phyloP scores from a whole-genome alignment of 192 early-diverging fungal species.

The Podila epigama region DNA sequence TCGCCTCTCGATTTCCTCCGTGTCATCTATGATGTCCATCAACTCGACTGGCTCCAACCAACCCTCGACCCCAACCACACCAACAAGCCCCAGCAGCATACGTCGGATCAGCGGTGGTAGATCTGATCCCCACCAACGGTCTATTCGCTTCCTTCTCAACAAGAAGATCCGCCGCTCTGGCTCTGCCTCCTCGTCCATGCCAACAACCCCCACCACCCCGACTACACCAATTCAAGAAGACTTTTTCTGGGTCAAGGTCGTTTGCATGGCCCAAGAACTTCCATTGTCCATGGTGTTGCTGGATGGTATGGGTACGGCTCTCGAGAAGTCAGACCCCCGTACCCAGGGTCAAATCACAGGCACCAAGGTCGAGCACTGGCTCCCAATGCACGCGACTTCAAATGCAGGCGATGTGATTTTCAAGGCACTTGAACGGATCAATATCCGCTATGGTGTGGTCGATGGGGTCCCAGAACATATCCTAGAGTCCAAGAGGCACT shows the following conservation, averaged over 20 bases:
- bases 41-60: slow-evolving; percentile 33
- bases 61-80: slow-evolving; percentile 29
- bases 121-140: slow-evolving; percentile 29
- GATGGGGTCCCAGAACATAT: slow-evolving; percentile 47
- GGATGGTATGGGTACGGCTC: slow-evolving; percentile 22
- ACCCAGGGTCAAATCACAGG: slow-evolving; percentile 22
- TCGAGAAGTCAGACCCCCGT: slow-evolving; percentile 18
- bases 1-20: slow-evolving; percentile 48
- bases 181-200: slow-evolving; percentile 24
- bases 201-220: slow-evolving; percentile 36
- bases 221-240: slow-evolving; percentile 33
- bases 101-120: slow-evolving; percentile 30
- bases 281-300: slow-evolving; percentile 29
- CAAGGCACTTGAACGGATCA: slow-evolving; percentile 59
- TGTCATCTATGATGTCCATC: slow-evolving; percentile 51
- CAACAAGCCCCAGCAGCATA: slow-evolving; percentile 25
- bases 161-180: slow-evolving; percentile 50
- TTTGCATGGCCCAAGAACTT: slow-evolving; percentile 21
- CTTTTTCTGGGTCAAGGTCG: slow-evolving; percentile 45
- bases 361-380: slow-evolving; percentile 36
- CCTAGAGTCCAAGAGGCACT: slow-evolving; percentile 12
- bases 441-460: slow-evolving; percentile 51
- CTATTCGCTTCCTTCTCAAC: slow-evolving; percentile 59
- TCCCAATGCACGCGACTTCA: slow-evolving; percentile 50
- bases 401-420: slow-evolving; percentile 55